phyloP scores from a whole-genome alignment of 2,329 filamentous ascomycete genomes.

The Colletotrichum truncatum region DNA sequence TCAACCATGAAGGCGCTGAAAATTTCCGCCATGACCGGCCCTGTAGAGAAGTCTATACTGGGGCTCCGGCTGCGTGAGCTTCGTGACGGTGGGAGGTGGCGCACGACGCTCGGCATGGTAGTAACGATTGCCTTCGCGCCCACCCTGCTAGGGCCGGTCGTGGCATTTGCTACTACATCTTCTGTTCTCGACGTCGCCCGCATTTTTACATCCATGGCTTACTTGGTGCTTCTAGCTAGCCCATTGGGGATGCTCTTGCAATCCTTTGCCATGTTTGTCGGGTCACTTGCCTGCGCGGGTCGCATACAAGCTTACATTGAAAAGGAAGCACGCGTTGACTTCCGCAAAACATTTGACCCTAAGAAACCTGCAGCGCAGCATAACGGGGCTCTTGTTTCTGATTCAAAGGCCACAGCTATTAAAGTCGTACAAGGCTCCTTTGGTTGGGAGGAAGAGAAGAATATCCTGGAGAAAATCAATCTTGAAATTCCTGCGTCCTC shows the following conservation, averaged over 20 bases:
- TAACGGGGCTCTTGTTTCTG: background rate
- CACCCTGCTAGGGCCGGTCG: slow-evolving; percentile 41
- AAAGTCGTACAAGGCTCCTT: slow-evolving; percentile 36
- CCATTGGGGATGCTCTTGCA: slow-evolving; percentile 44
- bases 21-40: slow-evolving; percentile 44
- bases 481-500: slow-evolving; percentile 38
- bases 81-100: slow-evolving; percentile 37
- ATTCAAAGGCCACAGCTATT: background rate
- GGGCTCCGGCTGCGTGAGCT: slow-evolving; percentile 45
- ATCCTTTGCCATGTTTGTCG: slow-evolving; percentile 39
- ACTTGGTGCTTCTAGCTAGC: slow-evolving; percentile 42
- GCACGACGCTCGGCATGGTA: slow-evolving; percentile 31
- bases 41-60: slow-evolving; percentile 42
- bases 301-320: slow-evolving; percentile 49
- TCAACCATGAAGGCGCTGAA: slow-evolving; percentile 49
- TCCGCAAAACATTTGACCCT: background rate
- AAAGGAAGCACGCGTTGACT: slow-evolving; percentile 34
- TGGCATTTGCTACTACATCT: slow-evolving; percentile 43
- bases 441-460: slow-evolving; percentile 40
- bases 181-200: slow-evolving; percentile 35
- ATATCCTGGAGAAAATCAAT: slow-evolving; percentile 39
- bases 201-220: slow-evolving; percentile 45
- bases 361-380: background rate
- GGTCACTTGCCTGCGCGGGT: slow-evolving; percentile 41
- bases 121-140: slow-evolving; percentile 45